These are phyloP conservation scores for Penicillium sclerotigenum DNA, from an alignment of 2,329 filamentous ascomycete species.

Conservation along the genomic window DNA sequence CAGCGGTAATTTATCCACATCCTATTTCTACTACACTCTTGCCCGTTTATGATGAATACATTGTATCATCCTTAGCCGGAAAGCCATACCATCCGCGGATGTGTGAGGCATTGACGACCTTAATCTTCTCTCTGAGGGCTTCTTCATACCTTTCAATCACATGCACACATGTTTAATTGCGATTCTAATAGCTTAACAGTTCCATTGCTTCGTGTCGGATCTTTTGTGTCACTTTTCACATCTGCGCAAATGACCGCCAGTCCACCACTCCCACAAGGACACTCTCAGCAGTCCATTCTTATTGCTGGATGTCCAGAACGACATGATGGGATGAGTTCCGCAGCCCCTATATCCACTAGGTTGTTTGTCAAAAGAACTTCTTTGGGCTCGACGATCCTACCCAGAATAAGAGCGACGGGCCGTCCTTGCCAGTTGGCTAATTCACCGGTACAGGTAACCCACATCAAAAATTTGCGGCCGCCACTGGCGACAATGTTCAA, in stretches of 20 bases:
- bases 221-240: background rate
- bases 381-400: background rate
- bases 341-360: no score
- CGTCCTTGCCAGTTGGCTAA: background rate
- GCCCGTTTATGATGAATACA: constrained; percentile 70
- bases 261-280: background rate
- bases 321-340: background rate
- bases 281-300: background rate
- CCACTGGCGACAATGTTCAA: background rate
- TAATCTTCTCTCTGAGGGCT: constrained; percentile 47
- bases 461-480: background rate
- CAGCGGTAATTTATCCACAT: constrained; percentile 12
- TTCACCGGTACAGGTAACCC: background rate
- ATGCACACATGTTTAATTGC: background rate
- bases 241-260: background rate
- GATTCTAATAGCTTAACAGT: background rate
- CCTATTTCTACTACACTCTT: constrained; percentile 1
- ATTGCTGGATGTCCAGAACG: no score
- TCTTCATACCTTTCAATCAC: background rate
- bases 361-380: background rate
- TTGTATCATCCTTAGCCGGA: constrained; percentile 96
- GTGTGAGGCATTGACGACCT: constrained; percentile 43
- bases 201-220: background rate
- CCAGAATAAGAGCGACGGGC: background rate
- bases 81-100: constrained; percentile 43